Evolutionary conservation across 148 eudicot genomes (phyloP).

Genomic region (Cornus florida): DNA sequence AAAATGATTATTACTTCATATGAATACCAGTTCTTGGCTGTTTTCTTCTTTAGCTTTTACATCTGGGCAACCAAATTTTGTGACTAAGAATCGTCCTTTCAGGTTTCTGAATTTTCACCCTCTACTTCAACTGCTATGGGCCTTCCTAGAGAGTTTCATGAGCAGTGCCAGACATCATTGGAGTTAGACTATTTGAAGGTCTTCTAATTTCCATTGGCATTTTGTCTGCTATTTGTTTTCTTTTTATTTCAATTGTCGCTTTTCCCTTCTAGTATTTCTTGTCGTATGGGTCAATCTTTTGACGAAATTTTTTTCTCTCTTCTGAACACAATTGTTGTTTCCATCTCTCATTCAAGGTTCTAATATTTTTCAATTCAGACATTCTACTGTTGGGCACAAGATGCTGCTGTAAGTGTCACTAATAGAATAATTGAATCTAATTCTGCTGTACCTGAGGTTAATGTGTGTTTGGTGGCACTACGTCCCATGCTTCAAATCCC

Average conservation of each 20-base stretch:
- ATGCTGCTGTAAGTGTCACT: slow-evolving; percentile 72
- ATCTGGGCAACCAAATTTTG: neutral
- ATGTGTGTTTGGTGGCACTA: slow-evolving; percentile 74
- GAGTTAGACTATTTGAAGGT: slow-evolving; percentile 91
- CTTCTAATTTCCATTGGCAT: neutral
- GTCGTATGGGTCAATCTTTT: slow-evolving; percentile 5
- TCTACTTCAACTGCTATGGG: slow-evolving; percentile 88
- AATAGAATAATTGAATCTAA: slow-evolving; percentile 65
- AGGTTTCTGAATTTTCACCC: slow-evolving; percentile 98
- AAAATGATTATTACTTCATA: neutral
- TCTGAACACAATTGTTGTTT: neutral
- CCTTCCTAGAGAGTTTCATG: slow-evolving; percentile 98
- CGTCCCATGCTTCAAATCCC: slow-evolving; percentile 93
- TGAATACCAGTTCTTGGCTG: neutral
- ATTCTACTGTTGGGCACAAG: slow-evolving; percentile 89
- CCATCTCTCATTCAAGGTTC: neutral
- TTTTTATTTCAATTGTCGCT: slow-evolving; percentile 7
- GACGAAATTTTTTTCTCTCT: neutral
- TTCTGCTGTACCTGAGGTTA: slow-evolving; percentile 76
- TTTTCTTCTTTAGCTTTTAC: slow-evolving; percentile 7
- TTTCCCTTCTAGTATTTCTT: neutral
- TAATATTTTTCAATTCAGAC: slow-evolving; percentile 33
- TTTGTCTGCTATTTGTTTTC: slow-evolving; percentile 9
- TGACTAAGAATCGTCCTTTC: slow-evolving; percentile 7
- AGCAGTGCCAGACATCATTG: slow-evolving; percentile 72